Evolutionary conservation across 2,329 filamentous ascomycete genomes (phyloP).

Genomic region (Ceratocystis cacaofunesta): DNA sequence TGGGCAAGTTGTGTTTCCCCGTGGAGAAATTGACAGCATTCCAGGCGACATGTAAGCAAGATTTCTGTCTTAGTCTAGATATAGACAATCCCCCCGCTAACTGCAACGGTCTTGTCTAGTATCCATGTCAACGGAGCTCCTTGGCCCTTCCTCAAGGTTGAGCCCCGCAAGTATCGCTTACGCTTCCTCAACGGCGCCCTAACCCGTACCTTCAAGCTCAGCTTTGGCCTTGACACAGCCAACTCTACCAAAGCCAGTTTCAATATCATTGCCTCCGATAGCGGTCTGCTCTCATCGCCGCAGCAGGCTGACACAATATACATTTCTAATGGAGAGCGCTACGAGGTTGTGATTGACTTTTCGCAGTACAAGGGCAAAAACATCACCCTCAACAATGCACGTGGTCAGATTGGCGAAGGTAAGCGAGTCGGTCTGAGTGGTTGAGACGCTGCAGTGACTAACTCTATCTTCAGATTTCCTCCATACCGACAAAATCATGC

Average conservation of each 20-base stretch:
- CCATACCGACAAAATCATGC: constrained; percentile 38
- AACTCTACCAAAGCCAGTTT: constrained; percentile 28
- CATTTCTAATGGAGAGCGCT: constrained; percentile 42
- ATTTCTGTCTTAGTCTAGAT: too few species aligned
- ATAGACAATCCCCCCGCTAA: neutral
- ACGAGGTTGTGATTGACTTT: constrained; percentile 44
- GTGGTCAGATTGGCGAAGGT: constrained; percentile 12
- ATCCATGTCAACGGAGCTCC: constrained; percentile 34
- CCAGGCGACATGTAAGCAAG: constrained; percentile 34
- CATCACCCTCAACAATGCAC: constrained; percentile 26
- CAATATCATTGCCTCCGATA: constrained; percentile 39
- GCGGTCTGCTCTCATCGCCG: constrained; percentile 31
- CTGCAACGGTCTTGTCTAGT: neutral
- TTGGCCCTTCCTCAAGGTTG: constrained; percentile 43
- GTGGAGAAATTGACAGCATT: constrained; percentile 31
- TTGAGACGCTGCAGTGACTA: too few species aligned
- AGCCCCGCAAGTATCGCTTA: constrained; percentile 46
- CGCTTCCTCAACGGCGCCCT: constrained; percentile 37
- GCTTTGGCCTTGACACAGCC: constrained; percentile 27
- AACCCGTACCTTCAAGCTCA: constrained; percentile 34
- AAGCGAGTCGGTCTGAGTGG: neutral
- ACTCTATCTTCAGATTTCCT: constrained; percentile 28
- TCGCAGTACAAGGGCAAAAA: constrained; percentile 33
- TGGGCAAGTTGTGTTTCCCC: constrained; percentile 34
- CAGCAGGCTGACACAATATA: constrained; percentile 18